Conservation (phyloP, 1,284 basidiomycete genomes). For the Malassezia cuniculi region DNA sequence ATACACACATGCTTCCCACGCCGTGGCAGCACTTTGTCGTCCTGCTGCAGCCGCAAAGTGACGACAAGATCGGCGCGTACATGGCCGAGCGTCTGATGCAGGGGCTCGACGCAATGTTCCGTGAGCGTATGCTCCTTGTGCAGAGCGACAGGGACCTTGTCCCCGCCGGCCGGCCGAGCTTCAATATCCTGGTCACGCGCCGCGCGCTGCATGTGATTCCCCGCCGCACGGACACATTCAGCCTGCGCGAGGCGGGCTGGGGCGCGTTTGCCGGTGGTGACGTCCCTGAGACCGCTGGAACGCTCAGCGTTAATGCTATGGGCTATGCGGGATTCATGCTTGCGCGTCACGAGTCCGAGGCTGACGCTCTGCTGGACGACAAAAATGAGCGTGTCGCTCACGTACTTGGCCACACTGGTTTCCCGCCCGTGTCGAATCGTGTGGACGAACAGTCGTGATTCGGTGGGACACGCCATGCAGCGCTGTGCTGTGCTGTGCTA, state of each 20-base stretch:
- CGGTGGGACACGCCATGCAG: too few species aligned
- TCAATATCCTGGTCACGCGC: slow-evolving; percentile 36
- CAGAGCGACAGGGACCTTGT: too few species aligned
- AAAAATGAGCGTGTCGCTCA: slow-evolving; percentile 4
- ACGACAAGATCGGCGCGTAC: slow-evolving; percentile 17
- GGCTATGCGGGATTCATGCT: slow-evolving; percentile 37
- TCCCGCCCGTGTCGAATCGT: neutral
- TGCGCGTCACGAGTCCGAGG: slow-evolving; percentile 21
- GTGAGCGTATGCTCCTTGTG: slow-evolving; percentile 17
- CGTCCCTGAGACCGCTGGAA: slow-evolving; percentile 11
- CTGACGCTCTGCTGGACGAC: slow-evolving; percentile 15
- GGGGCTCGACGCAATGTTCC: slow-evolving; percentile 33
- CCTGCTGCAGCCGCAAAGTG: slow-evolving; percentile 19
- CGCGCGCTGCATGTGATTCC: slow-evolving; percentile 40
- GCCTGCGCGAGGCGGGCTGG: slow-evolving; percentile 8
- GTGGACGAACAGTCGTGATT: neutral
- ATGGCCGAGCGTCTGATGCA: slow-evolving; percentile 28
- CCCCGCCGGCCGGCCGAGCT: slow-evolving; percentile 17
- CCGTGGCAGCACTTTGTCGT: slow-evolving; percentile 43
- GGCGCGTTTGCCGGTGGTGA: slow-evolving; percentile 6
- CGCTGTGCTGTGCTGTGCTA: too few species aligned
- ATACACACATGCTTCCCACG: slow-evolving; percentile 29
- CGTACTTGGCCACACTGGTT: slow-evolving; percentile 3
- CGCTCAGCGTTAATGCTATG: slow-evolving; percentile 26
- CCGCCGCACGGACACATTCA: slow-evolving; percentile 23